Evolutionary conservation across 1,284 basidiomycete genomes (phyloP).

Genomic region (Tausonia pullulans): DNA sequence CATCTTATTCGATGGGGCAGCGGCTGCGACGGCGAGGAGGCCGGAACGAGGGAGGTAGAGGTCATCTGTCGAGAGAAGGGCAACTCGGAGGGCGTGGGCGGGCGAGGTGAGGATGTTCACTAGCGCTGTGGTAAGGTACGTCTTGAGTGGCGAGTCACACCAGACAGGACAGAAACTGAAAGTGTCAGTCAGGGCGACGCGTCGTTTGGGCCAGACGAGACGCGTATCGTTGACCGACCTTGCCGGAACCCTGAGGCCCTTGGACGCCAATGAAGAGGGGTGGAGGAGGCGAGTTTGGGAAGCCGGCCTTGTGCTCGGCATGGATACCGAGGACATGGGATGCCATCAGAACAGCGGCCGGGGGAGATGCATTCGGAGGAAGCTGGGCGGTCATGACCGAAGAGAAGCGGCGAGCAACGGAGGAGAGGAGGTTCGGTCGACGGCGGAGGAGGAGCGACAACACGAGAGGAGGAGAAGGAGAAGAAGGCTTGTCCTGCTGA

Average conservation of each 20-base stretch:
- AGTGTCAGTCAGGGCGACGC: background rate
- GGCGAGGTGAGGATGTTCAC: conserved; percentile 1
- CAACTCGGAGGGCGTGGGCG: conserved; percentile 3
- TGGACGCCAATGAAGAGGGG: conserved; percentile 57
- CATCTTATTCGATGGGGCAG: conserved; percentile 50
- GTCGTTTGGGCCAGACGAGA: background rate
- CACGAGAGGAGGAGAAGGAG: too few relatives aligned
- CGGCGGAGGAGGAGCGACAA: background rate
- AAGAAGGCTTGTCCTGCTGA: too few relatives aligned
- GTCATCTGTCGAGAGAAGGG: conserved; percentile 36
- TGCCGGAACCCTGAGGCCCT: conserved; percentile 54
- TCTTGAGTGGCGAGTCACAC: conserved; percentile 22
- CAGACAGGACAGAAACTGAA: too few relatives aligned
- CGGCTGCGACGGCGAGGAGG: conserved; percentile 45
- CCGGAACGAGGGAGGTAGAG: conserved; percentile 62
- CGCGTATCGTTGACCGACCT: background rate
- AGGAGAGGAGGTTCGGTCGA: background rate
- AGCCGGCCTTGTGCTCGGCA: conserved; percentile 10
- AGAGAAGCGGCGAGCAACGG: background rate
- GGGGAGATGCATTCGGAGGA: background rate
- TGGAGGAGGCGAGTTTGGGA: background rate
- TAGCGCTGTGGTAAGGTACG: conserved; percentile 22
- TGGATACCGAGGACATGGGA: conserved; percentile 22
- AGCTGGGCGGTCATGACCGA: background rate
- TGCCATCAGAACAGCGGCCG: conserved; percentile 14